Evolutionary conservation across 2,329 filamentous ascomycete genomes (phyloP).

Genomic region (Colletotrichum neosansevieriae): DNA sequence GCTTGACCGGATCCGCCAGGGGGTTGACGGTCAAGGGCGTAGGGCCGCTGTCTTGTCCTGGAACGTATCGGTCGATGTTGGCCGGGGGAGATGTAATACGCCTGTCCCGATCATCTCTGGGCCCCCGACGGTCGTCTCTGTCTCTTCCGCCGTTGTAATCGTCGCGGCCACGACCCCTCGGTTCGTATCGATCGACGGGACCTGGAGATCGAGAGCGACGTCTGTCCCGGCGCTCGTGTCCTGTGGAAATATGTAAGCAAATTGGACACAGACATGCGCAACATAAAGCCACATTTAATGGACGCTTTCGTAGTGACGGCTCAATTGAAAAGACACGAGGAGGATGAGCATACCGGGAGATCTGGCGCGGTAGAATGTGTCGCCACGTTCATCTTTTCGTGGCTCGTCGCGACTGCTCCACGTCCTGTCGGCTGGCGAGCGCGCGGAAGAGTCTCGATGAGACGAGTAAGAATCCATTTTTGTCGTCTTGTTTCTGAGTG

Average conservation of each 20-base stretch:
- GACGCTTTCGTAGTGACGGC: background rate
- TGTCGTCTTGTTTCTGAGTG: slow-evolving; percentile 3
- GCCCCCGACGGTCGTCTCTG: slow-evolving; percentile 64
- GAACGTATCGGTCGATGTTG: slow-evolving; percentile 88
- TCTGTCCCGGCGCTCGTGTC: slow-evolving; percentile 70
- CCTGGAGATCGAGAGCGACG: slow-evolving; percentile 78
- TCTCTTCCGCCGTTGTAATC: slow-evolving; percentile 69
- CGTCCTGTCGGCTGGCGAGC: slow-evolving; percentile 65
- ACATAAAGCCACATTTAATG: background rate
- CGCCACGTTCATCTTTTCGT: slow-evolving; percentile 66
- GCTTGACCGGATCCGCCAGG: slow-evolving; percentile 76
- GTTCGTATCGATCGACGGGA: slow-evolving; percentile 82
- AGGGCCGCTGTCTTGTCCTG: slow-evolving; percentile 72
- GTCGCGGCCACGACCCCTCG: slow-evolving; percentile 73
- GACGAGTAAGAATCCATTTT: slow-evolving; percentile 68
- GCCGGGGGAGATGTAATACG: slow-evolving; percentile 72
- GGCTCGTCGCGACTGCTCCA: slow-evolving; percentile 66
- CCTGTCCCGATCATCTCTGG: slow-evolving; percentile 58
- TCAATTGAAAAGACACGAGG: background rate
- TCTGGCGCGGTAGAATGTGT: slow-evolving; percentile 74
- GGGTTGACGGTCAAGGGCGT: slow-evolving; percentile 68
- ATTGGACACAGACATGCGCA: slow-evolving; percentile 11
- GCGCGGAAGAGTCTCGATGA: slow-evolving; percentile 64
- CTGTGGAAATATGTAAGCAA: slow-evolving; percentile 50
- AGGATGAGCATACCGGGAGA: slow-evolving; percentile 72